phyloP scores from a whole-genome alignment of 257 asterid species.

The Solanum arcanum region DNA sequence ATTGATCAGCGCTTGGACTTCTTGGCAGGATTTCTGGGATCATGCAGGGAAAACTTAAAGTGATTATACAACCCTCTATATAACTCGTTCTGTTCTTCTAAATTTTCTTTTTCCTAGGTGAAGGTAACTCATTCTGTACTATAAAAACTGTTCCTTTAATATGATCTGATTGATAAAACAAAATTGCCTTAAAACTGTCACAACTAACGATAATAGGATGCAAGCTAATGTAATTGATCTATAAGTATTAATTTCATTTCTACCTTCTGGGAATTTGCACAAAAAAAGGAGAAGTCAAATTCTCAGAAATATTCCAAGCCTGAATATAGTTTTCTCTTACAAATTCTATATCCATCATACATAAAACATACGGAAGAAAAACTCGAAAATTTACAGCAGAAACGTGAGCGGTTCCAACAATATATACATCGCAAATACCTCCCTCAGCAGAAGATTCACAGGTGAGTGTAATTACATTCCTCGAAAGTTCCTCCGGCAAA shows the following conservation, averaged over 20 bases:
- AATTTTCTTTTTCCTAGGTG: not conserved
- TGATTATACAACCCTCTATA: not conserved
- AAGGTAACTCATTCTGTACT: not conserved
- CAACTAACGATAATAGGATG: not conserved
- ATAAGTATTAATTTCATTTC: not conserved
- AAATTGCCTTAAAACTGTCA: not conserved
- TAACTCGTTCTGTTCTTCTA: not conserved
- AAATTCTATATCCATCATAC: not conserved
- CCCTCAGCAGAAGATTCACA: constrained; percentile 71
- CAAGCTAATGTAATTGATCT: not conserved
- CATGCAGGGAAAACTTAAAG: not conserved
- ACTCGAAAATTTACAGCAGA: not conserved
- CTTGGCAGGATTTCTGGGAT: constrained; percentile 73
- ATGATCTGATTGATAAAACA: not conserved
- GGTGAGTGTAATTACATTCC: constrained; percentile 44
- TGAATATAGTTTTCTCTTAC: not conserved
- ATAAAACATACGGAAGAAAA: not conserved
- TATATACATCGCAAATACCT: constrained; percentile 72
- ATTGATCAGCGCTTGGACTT: constrained; percentile 75
- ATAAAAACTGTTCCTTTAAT: not conserved
- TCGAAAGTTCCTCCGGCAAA: constrained; percentile 60
- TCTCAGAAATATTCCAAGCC: not conserved
- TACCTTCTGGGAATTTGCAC: not conserved
- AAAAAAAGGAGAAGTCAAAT: not conserved
- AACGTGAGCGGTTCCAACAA: constrained; percentile 90